Base-by-base conservation (phyloP, 106 monocot species). In the Platanthera zijinensis region DNA sequence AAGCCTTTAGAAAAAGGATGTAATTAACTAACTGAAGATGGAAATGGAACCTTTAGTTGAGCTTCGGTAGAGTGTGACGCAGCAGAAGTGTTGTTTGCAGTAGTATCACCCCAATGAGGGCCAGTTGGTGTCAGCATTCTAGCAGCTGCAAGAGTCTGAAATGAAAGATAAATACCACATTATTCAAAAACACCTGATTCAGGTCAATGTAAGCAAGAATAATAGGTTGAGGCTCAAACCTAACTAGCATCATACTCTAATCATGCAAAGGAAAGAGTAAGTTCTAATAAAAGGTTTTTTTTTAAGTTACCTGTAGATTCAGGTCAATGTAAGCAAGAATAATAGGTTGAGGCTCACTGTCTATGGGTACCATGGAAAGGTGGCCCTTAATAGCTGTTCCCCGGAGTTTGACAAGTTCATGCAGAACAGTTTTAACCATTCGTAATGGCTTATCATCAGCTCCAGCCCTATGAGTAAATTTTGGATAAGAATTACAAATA, bases 401-500 rank as follows among this genome's bases (percentile, higher is more conserved):
- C 77, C 99, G 89, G 77, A 94, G 85, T 81, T 99, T 99, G 12
- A 99, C 99, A 69, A 99, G 94, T 84, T 99, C 99, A 85, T 99
- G 99, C 50, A 99, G 79, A 47, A 99, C 99, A 75, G 99, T 99
- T 88, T 99, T 99, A 21, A 99, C 99, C 99, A 99, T 99, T 54
- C 99, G 79, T 51, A 99, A 67, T 69, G 99, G 94, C 48, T 99
- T 99, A 70, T 99, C 99, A 83, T 99, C 94, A 83, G 99, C 99
- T 51, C 99, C 99, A 67, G 94, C 92, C 83, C 99, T 99, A n/a
- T n/a, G 39, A n/a, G 17, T 22, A 80, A 32, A 67, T 50, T 74
- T 2, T 14, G 12, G 17, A 5, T 47, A 48, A 47, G 30, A 66
- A 10, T 12, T 30, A 9, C 12, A 9, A 66, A 66, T 1, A 66